Conservation (phyloP, 169 alveolate species). For the Neospora caninum region DNA sequence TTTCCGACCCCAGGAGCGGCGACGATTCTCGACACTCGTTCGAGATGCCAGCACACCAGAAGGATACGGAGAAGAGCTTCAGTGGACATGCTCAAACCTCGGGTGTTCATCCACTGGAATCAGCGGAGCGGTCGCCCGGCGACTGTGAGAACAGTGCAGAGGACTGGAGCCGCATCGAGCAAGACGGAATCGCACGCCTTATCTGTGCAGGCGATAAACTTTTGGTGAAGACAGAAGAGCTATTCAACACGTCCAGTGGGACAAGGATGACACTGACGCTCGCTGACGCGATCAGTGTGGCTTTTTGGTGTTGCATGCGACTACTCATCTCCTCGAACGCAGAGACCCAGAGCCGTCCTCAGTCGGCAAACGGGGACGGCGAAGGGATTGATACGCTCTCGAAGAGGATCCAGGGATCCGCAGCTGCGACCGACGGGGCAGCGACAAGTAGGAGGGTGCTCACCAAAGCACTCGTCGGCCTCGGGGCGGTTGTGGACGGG, state of each 20-base stretch:
- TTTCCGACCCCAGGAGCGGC: neutral
- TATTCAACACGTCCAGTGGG: neutral
- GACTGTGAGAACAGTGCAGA: neutral
- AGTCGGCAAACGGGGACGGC: neutral
- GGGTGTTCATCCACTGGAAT: neutral
- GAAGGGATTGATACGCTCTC: too few species aligned
- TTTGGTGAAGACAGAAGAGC: neutral
- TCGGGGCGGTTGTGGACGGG: neutral
- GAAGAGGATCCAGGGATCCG: too few species aligned
- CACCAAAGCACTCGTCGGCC: neutral
- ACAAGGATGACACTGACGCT: neutral
- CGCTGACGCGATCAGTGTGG: slow-evolving; percentile 10
- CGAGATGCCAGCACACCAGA: neutral
- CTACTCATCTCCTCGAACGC: neutral
- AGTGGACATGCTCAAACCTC: neutral
- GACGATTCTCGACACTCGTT: neutral
- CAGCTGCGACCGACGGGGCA: neutral
- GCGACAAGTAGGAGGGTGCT: neutral
- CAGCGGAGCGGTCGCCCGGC: neutral
- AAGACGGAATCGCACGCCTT: neutral
- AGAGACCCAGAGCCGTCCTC: neutral
- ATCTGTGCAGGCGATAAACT: neutral
- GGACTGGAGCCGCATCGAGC: neutral
- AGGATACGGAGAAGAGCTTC: neutral
- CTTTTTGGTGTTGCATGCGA: slow-evolving; percentile 23